These are phyloP conservation scores for Heterobasidion annosum DNA, from an alignment of 1,284 basidiomycete species.

Conservation along the genomic window DNA sequence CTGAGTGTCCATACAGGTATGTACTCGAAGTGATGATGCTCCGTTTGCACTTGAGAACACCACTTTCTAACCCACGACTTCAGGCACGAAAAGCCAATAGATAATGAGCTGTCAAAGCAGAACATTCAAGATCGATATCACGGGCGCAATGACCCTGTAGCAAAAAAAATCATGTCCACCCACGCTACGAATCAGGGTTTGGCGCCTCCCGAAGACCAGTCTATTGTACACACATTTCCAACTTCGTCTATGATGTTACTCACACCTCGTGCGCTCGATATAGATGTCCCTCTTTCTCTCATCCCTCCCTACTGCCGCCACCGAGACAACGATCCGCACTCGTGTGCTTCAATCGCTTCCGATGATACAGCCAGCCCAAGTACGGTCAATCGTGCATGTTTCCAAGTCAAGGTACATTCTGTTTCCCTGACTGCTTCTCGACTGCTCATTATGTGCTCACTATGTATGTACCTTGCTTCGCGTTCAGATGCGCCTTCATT, in stretches of 20 bases:
- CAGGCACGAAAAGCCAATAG: slow-evolving; percentile 83
- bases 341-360: slow-evolving; percentile 68
- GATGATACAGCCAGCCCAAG: slow-evolving; percentile 51
- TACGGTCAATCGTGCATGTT: slow-evolving; percentile 85
- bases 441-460: not conserved
- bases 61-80: not conserved
- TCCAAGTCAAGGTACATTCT: slow-evolving; percentile 59
- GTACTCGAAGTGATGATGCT: slow-evolving; percentile 12
- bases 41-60: not conserved
- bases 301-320: slow-evolving; percentile 65
- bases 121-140: slow-evolving; percentile 91
- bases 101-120: slow-evolving; percentile 82
- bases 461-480: slow-evolving; percentile 3
- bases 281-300: slow-evolving; percentile 92
- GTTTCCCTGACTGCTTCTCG: not conserved
- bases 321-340: slow-evolving; percentile 75
- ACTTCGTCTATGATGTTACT: not conserved
- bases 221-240: slow-evolving; percentile 51
- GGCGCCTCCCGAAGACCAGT: slow-evolving; percentile 81
- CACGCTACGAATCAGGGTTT: slow-evolving; percentile 77
- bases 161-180: slow-evolving; percentile 72
- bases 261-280: slow-evolving; percentile 5
- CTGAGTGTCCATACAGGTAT: slow-evolving; percentile 85
- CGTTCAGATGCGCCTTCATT: slow-evolving; percentile 83
- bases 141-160: slow-evolving; percentile 86